A percentile compares a stretch with the other conserved stretches of the same genome.
Conservation (phyloP, 2,329 filamentous ascomycete species). For the Botrytis tulipae region DNA sequence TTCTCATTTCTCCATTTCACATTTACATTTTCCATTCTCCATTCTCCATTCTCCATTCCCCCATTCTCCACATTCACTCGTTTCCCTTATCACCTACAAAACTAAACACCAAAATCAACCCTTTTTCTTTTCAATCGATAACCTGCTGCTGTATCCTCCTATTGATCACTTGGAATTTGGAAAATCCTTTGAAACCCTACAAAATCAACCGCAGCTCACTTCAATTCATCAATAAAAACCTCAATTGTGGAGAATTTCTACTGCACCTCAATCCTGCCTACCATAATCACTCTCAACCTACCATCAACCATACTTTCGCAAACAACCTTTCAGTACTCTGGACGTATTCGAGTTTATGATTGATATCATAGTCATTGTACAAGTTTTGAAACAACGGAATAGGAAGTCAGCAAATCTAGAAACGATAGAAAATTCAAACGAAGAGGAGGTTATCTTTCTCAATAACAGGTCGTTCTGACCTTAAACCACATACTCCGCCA, state of each 20-base stretch:
- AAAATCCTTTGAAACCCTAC: background rate
- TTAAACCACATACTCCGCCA: slow-evolving; percentile 14
- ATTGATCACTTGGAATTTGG: background rate
- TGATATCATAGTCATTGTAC: background rate
- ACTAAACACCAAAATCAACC: background rate
- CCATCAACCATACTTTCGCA: background rate
- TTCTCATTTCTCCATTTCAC: background rate
- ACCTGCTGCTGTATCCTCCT: background rate
- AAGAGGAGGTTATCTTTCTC: slow-evolving; percentile 8
- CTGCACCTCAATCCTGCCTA: background rate
- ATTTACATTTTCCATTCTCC: background rate
- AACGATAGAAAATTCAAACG: background rate
- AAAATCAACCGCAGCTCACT: background rate
- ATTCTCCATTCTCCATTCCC: background rate
- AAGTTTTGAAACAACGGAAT: background rate
- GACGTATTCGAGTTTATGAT: slow-evolving; percentile 5
- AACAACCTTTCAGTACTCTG: background rate
- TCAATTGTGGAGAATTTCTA: background rate
- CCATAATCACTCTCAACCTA: background rate
- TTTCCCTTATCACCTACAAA: background rate
- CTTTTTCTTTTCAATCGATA: background rate
- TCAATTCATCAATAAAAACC: background rate
- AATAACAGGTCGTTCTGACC: slow-evolving; percentile 13
- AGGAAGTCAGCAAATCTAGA: background rate
- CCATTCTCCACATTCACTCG: slow-evolving; percentile 16